These are phyloP conservation scores for Prunus fruticosa DNA, from an alignment of 306 rosid species.

Conservation along the genomic window DNA sequence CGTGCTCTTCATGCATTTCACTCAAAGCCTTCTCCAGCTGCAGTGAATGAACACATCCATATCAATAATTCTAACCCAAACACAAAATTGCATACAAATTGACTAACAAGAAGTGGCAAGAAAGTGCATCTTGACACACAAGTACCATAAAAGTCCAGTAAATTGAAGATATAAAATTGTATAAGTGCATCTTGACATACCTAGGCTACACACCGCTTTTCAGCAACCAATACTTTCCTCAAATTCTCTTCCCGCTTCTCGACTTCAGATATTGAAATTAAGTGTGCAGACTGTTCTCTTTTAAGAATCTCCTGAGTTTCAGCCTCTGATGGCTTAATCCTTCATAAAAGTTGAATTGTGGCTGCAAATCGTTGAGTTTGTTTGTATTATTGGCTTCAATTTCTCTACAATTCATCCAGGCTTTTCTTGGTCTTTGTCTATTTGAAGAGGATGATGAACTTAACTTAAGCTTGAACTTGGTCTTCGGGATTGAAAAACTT, in stretches of 20 bases:
- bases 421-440: too few relatives aligned
- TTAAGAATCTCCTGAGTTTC: conserved; percentile 83
- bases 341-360: too few relatives aligned
- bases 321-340: background rate
- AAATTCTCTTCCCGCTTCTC: conserved; percentile 66
- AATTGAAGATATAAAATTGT: too few relatives aligned
- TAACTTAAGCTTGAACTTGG: too few relatives aligned
- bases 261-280: conserved; percentile 70
- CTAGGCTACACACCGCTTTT: conserved; percentile 68
- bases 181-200: conserved; percentile 31
- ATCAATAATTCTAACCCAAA: background rate
- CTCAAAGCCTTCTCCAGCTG: conserved; percentile 78
- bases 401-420: too few relatives aligned
- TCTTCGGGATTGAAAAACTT: too few relatives aligned
- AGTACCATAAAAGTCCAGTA: too few relatives aligned
- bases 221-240: conserved; percentile 55
- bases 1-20: conserved; percentile 54
- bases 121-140: background rate
- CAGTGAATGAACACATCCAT: conserved; percentile 20
- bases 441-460: too few relatives aligned
- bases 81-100: conserved; percentile 9
- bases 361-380: too few relatives aligned
- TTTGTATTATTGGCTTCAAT: too few relatives aligned
- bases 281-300: conserved; percentile 72
- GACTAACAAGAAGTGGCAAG: conserved; percentile 7